Evolutionary conservation across 176 grass and related monocot genomes (phyloP), one percentile per base, ranked within the genome.

Genomic region (Phoenix dactylifera): DNA sequence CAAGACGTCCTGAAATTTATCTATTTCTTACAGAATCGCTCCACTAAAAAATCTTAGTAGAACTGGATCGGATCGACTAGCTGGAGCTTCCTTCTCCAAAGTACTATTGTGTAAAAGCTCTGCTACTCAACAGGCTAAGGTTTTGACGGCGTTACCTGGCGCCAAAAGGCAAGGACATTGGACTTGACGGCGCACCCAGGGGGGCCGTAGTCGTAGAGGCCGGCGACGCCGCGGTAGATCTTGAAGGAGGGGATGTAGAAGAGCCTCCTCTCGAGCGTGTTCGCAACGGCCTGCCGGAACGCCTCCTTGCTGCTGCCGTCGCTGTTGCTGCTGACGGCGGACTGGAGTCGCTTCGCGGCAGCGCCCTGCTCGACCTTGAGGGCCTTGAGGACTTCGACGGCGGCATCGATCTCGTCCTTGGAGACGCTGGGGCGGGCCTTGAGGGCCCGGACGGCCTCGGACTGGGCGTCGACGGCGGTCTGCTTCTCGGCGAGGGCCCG

Each of bases 151-250:
- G 26, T 70, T 59, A 90, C 87, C 88, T 92, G 88, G 18, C 88
- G 77, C 88, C 83, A 92, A 62, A 92, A 87, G 4, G 83, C 55
- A 15, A 92, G 76, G 10, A 92, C 83, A 62, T 92, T 92, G 50
- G 88, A 72, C 57, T 87, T 92, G 50, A 87, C 83, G 59, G 80
- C 83, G 63, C 88, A 92, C 0, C 88, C 88, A 0, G 88, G 83
- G 20, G 88, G 88, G 1, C 88, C 88, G 28, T 92, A 92, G 35
- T 92, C 88, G 32, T 92, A 92, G 3, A 92, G 76, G 12, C 88
- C 88, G 0, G 88, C 88, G n/a, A 92, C 83, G 16, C 88, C 88
- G 57, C 88, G 83, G 71, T 92, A 92, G 75, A 87, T 84, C 88
- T 87, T 92, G 66, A 78, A 92, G 0, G 88, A 87, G 0, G 88